Percentiles rank a stretch among this genome's conserved stretches.
phyloP scores from a whole-genome alignment of 2,329 filamentous ascomycete species.

The Phaeomoniella chlamydospora region DNA sequence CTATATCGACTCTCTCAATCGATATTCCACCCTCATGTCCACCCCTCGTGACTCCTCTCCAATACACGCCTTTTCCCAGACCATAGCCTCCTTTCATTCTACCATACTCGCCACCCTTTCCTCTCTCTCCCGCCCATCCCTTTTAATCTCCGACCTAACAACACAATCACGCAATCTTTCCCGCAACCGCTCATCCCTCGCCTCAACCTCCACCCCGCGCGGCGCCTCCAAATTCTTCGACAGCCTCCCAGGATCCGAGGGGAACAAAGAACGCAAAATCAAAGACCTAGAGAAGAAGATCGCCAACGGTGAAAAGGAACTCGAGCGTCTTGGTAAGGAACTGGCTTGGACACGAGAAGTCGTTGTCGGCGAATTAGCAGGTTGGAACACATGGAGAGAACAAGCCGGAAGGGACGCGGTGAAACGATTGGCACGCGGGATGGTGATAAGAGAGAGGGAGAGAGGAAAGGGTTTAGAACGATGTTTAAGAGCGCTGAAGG shows the following conservation, averaged over 20 bases:
- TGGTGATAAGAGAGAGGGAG: constrained; percentile 67
- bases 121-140: constrained; percentile 64
- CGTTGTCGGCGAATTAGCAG: constrained; percentile 78
- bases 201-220: constrained; percentile 34
- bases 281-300: constrained; percentile 76
- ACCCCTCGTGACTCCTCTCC: constrained; percentile 55
- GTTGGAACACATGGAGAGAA: constrained; percentile 84
- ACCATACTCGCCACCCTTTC: constrained; percentile 70
- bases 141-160: constrained; percentile 64
- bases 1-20: constrained; percentile 57
- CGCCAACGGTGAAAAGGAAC: constrained; percentile 52
- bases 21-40: constrained; percentile 53
- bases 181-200: constrained; percentile 62
- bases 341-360: constrained; percentile 85
- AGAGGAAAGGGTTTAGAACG: constrained; percentile 67
- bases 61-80: constrained; percentile 56
- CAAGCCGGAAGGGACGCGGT: constrained; percentile 61
- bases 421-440: constrained; percentile 58
- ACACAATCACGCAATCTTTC: constrained; percentile 62
- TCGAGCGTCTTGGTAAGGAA: constrained; percentile 63
- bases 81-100: constrained; percentile 64
- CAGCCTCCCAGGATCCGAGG: constrained; percentile 50
- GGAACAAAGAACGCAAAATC: constrained; percentile 67
- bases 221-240: constrained; percentile 23
- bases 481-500: constrained; percentile 51